phyloP scores from a whole-genome alignment of 202 grass and related monocot species.

The Setaria viridis region DNA sequence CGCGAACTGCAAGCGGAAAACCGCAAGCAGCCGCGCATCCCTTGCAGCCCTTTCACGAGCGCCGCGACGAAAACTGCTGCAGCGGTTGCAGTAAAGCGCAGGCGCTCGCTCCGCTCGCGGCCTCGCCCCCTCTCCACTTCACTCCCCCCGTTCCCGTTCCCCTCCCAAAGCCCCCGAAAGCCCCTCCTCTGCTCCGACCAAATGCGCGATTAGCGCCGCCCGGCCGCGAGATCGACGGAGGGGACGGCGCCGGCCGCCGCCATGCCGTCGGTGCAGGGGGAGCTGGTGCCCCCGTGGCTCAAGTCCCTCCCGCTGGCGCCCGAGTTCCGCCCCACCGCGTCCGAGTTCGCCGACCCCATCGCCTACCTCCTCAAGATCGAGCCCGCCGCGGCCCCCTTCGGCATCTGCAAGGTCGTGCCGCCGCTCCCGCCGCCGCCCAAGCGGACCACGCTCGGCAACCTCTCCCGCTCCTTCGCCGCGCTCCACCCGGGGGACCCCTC shows the following conservation, averaged over 20 bases:
- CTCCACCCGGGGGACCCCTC: conserved; percentile 29
- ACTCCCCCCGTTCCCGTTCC: conserved; percentile 5
- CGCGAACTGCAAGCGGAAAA: neutral
- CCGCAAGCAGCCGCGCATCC: conserved; percentile 10
- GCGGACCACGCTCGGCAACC: conserved; percentile 64
- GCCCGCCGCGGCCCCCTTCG: conserved; percentile 64
- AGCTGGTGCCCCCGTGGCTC: conserved; percentile 71
- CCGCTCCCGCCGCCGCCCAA: conserved; percentile 57
- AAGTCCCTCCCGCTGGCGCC: conserved; percentile 74
- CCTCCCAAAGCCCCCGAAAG: neutral
- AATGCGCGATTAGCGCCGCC: conserved; percentile 41
- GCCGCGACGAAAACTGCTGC: neutral
- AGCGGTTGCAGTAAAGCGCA: conserved; percentile 19
- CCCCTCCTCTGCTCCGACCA: conserved; percentile 34
- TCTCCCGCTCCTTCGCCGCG: conserved; percentile 78
- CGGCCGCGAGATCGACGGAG: conserved; percentile 26
- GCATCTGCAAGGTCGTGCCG: conserved; percentile 89
- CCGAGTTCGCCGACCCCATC: conserved; percentile 67
- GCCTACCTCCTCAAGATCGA: conserved; percentile 75
- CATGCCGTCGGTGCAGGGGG: conserved; percentile 36
- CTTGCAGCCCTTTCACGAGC: neutral
- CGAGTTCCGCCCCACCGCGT: conserved; percentile 76
- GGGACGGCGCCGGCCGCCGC: neutral
- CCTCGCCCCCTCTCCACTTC: neutral
- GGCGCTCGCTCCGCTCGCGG: neutral